Conservation (phyloP, 768 basidiomycete genomes). For the Suillus brevipes region DNA sequence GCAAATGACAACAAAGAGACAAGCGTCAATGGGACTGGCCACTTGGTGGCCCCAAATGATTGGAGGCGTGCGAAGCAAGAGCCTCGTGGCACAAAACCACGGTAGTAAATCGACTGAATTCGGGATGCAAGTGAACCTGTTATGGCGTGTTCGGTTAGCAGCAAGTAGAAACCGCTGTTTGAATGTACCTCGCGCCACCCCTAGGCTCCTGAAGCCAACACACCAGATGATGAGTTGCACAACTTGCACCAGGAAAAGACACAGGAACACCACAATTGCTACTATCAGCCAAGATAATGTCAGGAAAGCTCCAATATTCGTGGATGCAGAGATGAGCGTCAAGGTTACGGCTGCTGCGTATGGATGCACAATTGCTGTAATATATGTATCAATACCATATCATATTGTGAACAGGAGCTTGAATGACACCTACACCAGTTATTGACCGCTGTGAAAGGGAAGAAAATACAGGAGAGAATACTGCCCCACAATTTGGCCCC, state of each 20-base stretch:
- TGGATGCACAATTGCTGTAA: slow-evolving; percentile 4
- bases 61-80: slow-evolving; percentile 10
- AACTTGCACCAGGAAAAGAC: not conserved
- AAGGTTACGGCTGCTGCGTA: not conserved
- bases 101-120: no score
- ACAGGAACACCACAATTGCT: no score
- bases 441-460: not conserved
- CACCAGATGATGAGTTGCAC: not conserved
- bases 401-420: not conserved
- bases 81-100: slow-evolving; percentile 2
- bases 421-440: slow-evolving; percentile 2
- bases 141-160: not conserved
- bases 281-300: no score
- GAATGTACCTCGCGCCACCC: not conserved
- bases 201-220: not conserved
- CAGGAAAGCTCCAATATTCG: no score
- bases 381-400: not conserved
- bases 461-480: not conserved
- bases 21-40: not conserved
- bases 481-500: not conserved
- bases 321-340: not conserved
- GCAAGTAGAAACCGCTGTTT: not conserved
- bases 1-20: not conserved
- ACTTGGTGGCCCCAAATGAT: slow-evolving; percentile 1
- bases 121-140: slow-evolving; percentile 9